A percentile compares a stretch with the other conserved stretches of the same genome.
phyloP scores from a whole-genome alignment of 306 rosid genomes.

The Arachis stenosperma region DNA sequence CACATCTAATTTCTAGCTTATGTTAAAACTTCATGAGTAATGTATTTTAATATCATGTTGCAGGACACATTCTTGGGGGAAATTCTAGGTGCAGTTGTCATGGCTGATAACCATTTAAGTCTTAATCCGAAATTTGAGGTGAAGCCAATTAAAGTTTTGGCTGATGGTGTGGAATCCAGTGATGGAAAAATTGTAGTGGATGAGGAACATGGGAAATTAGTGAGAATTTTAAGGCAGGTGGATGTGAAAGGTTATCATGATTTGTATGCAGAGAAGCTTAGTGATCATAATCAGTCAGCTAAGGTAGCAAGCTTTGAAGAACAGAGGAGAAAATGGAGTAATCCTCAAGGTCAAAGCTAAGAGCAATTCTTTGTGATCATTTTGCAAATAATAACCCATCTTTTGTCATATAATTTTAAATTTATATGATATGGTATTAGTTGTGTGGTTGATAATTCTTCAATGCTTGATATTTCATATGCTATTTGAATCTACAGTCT shows the following conservation, averaged over 20 bases:
- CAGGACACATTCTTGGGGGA: constrained; percentile 83
- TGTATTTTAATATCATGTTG: constrained; percentile 2
- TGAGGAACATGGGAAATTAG: constrained; percentile 55
- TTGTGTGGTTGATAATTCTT: constrained; percentile 24
- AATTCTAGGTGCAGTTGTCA: constrained; percentile 66
- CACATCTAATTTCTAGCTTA: constrained; percentile 21
- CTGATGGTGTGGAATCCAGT: constrained; percentile 63
- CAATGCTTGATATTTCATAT: too few species aligned
- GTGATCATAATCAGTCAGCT: constrained; percentile 60
- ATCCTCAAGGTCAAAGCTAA: constrained; percentile 28
- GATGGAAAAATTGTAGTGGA: constrained; percentile 65
- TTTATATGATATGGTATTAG: background rate
- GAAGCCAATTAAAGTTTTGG: constrained; percentile 54
- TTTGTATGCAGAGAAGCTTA: constrained; percentile 55
- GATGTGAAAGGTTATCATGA: constrained; percentile 46
- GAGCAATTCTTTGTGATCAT: constrained; percentile 1
- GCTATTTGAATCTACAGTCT: background rate
- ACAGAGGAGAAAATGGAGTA: constrained; percentile 62
- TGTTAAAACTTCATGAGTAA: background rate
- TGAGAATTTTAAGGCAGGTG: constrained; percentile 61
- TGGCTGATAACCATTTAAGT: constrained; percentile 45
- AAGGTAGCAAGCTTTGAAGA: constrained; percentile 64
- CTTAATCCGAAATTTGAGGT: constrained; percentile 50
- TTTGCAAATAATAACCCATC: background rate
- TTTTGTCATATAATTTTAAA: background rate